phyloP scores from a whole-genome alignment of 2,329 filamentous ascomycete species.

The Trichoderma koningii region DNA sequence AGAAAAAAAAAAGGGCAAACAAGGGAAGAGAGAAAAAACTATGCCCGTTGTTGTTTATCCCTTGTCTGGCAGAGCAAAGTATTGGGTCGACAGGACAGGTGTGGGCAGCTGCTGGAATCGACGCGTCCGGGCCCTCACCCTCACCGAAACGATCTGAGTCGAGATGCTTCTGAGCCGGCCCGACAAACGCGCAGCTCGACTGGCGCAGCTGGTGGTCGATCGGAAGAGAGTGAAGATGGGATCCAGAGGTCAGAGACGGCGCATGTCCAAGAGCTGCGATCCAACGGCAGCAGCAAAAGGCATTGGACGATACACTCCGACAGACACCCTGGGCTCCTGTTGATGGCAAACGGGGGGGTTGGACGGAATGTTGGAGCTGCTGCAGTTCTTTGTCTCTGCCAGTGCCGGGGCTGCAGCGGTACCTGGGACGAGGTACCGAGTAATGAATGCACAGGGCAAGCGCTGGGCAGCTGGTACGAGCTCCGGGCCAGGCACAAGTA shows the following conservation, averaged over 20 bases:
- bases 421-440: no score
- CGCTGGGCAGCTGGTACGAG: neutral
- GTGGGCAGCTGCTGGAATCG: slow-evolving; percentile 24
- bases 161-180: neutral
- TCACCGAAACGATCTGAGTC: slow-evolving; percentile 11
- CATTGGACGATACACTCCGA: slow-evolving; percentile 12
- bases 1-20: neutral
- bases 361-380: slow-evolving; percentile 11
- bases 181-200: slow-evolving; percentile 17
- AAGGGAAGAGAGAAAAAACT: slow-evolving; percentile 8
- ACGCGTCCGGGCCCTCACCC: slow-evolving; percentile 20
- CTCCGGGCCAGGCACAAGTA: no score
- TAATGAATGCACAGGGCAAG: neutral
- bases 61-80: slow-evolving; percentile 22
- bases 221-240: neutral
- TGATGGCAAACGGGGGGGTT: slow-evolving; percentile 22
- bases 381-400: neutral
- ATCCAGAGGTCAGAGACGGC: slow-evolving; percentile 13
- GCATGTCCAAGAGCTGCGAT: slow-evolving; percentile 25
- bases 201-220: neutral
- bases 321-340: slow-evolving; percentile 23
- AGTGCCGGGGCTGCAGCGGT: neutral
- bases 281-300: slow-evolving; percentile 14
- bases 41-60: slow-evolving; percentile 22
- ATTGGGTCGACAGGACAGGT: slow-evolving; percentile 10